Base-by-base conservation (phyloP, 192 early-diverging fungal genomes). In the Haplosporangium gracile region DNA sequence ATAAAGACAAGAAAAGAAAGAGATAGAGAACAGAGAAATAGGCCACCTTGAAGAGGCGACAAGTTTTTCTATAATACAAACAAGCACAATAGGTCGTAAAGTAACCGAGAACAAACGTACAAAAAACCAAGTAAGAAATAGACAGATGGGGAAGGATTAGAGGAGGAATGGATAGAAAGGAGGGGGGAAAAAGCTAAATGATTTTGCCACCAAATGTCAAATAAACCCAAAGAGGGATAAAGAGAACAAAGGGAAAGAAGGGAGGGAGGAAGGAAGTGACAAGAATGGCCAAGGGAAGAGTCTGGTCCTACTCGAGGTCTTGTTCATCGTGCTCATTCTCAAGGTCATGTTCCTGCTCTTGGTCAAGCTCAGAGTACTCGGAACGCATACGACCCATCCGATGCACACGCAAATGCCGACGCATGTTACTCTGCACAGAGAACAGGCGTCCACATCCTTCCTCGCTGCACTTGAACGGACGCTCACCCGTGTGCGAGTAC, bases 401-500 rank as follows among this genome's bases (percentile, higher is more conserved):
- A 89, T 93, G 92, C 11, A 91, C 90, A 42, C 91, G 80, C 65
- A 91, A 47, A 88, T 96, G 95, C n/a, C 95, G 90, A 11, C 94
- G 91, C 91, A 95, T 88, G 57, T 96, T 96, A 78, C 94, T 95
- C 57, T 91, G 89, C 15, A 96, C 95, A 39, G 93, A 93, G 78
- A 96, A 96, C 45, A 89, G 86, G 43, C 93, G 91, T 8, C 89
- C 90, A 81, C 95, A 96, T 5, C 93, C 91, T 38, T 89, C 90
- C 70, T 90, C 90, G 0, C 79, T 77, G 71, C 95, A 96, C 29
- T 91, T 87, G 83, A 93, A 92, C 1, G 95, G 95, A 65, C 94
- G 94, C 77, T 96, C 95, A 1, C 95, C 95, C 7, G 95, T 96
- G 63, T 96, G 95, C 0, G 94, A 94, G 77, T 92, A 91, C 26